These are phyloP conservation scores for Cynanchum wilfordii DNA, from an alignment of 257 asterid genomes.

Conservation along the genomic window DNA sequence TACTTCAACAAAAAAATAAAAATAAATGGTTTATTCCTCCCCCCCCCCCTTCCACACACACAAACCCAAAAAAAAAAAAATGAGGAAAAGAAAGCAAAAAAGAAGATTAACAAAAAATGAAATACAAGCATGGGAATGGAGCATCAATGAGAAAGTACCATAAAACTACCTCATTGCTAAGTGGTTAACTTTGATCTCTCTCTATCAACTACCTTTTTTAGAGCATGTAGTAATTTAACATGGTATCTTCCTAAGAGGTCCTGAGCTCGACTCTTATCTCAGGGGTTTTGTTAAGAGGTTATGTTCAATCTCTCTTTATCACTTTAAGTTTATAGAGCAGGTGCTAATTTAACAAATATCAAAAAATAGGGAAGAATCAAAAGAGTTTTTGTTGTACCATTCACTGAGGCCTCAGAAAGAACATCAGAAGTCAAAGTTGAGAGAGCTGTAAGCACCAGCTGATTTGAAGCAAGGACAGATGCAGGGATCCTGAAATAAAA, in stretches of 20 bases:
- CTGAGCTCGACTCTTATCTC: no score
- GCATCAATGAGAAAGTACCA: neutral
- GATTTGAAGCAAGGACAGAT: constrained; percentile 82
- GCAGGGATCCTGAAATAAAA: constrained; percentile 77
- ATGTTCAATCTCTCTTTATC: no score
- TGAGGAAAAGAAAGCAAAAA: no score
- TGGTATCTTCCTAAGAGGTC: no score
- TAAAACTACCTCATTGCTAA: neutral
- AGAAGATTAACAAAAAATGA: neutral
- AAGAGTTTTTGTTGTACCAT: constrained; percentile 50
- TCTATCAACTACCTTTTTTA: no score
- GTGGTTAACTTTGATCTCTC: no score
- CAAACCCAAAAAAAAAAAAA: no score
- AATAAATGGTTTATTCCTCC: no score
- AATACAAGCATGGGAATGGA: neutral
- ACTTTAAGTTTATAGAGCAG: no score
- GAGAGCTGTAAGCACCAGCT: constrained; percentile 81
- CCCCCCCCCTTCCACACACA: no score
- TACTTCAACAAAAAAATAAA: neutral
- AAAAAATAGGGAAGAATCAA: constrained; percentile 10
- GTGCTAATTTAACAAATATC: neutral
- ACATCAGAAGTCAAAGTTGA: constrained; percentile 78
- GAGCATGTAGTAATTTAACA: no score
- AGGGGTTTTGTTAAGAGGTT: no score
- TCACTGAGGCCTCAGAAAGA: constrained; percentile 85